Evolutionary conservation across 495 filamentous ascomycete species (phyloP).

Genomic region (Chaetomium fimeti): DNA sequence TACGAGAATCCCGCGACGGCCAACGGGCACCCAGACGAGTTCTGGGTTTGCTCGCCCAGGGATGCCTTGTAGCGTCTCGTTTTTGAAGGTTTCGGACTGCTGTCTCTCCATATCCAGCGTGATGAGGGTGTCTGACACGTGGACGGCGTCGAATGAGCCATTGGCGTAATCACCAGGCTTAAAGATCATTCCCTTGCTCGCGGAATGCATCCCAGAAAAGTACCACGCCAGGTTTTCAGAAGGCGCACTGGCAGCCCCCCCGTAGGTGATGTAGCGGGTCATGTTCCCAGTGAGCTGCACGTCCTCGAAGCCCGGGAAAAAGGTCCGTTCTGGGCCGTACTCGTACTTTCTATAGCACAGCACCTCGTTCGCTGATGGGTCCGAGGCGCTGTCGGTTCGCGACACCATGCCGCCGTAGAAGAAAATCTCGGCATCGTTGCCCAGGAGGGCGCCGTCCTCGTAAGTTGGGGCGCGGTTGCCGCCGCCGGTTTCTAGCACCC

Average conservation of each 20-base stretch:
- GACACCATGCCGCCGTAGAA: constrained; percentile 50
- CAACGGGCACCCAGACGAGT: constrained; percentile 68
- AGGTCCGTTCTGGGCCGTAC: constrained; percentile 42
- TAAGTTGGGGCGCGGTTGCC: constrained; percentile 59
- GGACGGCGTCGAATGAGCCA: constrained; percentile 34
- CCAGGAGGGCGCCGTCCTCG: constrained; percentile 62
- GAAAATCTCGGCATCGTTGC: constrained; percentile 61
- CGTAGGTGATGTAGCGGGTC: constrained; percentile 64
- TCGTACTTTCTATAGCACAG: constrained; percentile 54
- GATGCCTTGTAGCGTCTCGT: constrained; percentile 51
- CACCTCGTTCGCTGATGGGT: constrained; percentile 41
- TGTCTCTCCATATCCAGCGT: constrained; percentile 59
- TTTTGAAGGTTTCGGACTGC: constrained; percentile 52
- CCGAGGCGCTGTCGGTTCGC: constrained; percentile 21
- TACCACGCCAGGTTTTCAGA: constrained; percentile 74
- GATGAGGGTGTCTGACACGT: constrained; percentile 55
- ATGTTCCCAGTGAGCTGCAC: constrained; percentile 44
- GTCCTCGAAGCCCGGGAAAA: constrained; percentile 46
- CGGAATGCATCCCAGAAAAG: constrained; percentile 60
- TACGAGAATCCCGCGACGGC: constrained; percentile 60
- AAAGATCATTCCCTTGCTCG: constrained; percentile 49
- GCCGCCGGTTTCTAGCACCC: constrained; percentile 41
- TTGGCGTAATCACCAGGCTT: constrained; percentile 25
- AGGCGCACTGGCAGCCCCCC: constrained; percentile 61
- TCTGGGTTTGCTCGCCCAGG: constrained; percentile 60